These are phyloP conservation scores for Amaranthus tricolor DNA, from an alignment of 179 eudicot genomes.

Conservation along the genomic window DNA sequence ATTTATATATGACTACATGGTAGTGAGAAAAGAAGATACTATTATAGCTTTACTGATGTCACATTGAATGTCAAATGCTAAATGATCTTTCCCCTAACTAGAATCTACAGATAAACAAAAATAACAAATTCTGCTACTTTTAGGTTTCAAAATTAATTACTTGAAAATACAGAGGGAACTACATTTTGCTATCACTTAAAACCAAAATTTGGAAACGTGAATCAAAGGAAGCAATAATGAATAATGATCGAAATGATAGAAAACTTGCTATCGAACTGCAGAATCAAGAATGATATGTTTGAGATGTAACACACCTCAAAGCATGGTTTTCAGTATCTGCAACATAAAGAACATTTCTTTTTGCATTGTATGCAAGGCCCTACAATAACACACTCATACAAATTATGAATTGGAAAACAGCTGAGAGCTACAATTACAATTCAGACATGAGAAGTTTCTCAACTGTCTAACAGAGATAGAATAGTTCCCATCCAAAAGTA, in stretches of 20 bases:
- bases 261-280: not conserved
- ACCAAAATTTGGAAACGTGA: not conserved
- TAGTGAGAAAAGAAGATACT: not conserved
- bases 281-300: conserved; percentile 3
- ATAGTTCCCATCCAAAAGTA: not conserved
- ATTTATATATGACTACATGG: not conserved
- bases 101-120: not conserved
- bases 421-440: not conserved
- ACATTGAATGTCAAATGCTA: not conserved
- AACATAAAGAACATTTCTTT: conserved; percentile 87
- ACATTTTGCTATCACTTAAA: not conserved
- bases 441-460: not conserved
- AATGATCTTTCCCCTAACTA: not conserved
- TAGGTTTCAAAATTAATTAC: not conserved
- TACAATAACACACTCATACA: conserved; percentile 26
- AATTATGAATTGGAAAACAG: not conserved
- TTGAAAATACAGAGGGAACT: not conserved
- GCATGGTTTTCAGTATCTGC: conserved; percentile 99
- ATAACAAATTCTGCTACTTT: too few relatives aligned
- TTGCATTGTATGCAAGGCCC: conserved; percentile 91
- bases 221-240: too few relatives aligned
- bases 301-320: conserved; percentile 55
- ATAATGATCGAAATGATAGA: not conserved
- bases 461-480: conserved; percentile 8
- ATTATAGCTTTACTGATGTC: not conserved